These are phyloP conservation scores for Phytophthora rubi DNA, from an alignment of 352 stramenopile genomes.

Conservation along the genomic window DNA sequence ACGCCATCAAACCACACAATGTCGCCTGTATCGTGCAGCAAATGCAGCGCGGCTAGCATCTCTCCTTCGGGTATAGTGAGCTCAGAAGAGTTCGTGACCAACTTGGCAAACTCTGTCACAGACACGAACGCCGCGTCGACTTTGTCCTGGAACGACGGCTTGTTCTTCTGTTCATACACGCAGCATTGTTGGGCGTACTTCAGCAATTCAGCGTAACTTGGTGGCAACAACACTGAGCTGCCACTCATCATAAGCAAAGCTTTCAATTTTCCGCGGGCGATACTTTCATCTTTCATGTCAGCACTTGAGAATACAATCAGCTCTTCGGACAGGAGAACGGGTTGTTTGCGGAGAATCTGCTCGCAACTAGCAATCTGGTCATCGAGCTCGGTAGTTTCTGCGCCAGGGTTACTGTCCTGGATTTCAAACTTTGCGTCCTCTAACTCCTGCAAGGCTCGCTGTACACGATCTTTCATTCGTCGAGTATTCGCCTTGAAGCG, in stretches of 20 bases:
- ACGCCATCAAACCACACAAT: conserved; percentile 22
- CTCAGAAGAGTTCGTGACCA: background rate
- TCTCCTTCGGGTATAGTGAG: background rate
- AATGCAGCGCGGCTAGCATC: conserved; percentile 9
- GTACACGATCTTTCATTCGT: conserved; percentile 11
- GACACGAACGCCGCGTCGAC: conserved; percentile 7
- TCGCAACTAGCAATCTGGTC: conserved; percentile 16
- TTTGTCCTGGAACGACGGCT: conserved; percentile 6
- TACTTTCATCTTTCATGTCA: conserved; percentile 6
- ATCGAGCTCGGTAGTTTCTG: conserved; percentile 9
- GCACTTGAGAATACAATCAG: conserved; percentile 16
- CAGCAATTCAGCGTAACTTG: conserved; percentile 13
- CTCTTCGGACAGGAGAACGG: conserved; percentile 10
- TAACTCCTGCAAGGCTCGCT: conserved; percentile 2
- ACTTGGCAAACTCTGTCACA: background rate
- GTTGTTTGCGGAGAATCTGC: conserved; percentile 22
- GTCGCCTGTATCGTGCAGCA: conserved; percentile 16
- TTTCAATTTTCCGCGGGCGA: conserved; percentile 25
- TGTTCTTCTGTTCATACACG: conserved; percentile 4
- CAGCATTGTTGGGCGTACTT: conserved; percentile 1
- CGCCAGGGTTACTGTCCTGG: conserved; percentile 10
- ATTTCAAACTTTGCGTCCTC: conserved; percentile 24
- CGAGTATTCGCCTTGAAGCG: conserved; percentile 1
- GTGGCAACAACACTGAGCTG: conserved; percentile 13
- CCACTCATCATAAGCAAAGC: conserved; percentile 31